Conservation (phyloP, 352 stramenopile genomes). For the Pythium vanterpoolii region DNA sequence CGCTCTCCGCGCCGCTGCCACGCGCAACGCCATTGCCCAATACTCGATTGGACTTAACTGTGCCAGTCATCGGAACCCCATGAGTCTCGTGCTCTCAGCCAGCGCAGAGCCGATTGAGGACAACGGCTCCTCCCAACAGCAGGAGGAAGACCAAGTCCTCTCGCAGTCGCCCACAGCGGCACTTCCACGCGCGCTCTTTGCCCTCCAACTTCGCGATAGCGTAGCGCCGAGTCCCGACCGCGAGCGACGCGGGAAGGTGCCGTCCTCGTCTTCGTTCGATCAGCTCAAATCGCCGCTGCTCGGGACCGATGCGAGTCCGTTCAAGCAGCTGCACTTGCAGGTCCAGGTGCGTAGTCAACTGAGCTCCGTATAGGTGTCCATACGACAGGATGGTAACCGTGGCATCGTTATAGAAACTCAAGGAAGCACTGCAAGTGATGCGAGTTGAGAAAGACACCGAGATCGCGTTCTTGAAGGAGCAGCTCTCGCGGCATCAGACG, state of each 20-base stretch:
- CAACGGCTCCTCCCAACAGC: slow-evolving; percentile 2
- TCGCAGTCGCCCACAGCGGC: not conserved
- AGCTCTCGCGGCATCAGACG: slow-evolving; percentile 22
- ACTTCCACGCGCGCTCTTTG: not conserved
- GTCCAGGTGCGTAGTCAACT: slow-evolving; percentile 27
- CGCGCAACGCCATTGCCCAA: not conserved
- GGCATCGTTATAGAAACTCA: slow-evolving; percentile 40
- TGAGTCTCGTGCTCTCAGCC: slow-evolving; percentile 2
- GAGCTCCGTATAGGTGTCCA: not conserved
- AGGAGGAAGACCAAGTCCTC: slow-evolving; percentile 8
- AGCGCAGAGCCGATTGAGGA: not conserved
- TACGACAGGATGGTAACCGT: not conserved
- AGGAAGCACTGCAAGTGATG: slow-evolving; percentile 50
- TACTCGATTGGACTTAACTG: not conserved
- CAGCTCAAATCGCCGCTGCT: slow-evolving; percentile 13
- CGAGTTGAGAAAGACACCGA: slow-evolving; percentile 55
- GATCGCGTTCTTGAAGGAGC: slow-evolving; percentile 45
- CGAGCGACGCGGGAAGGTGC: not conserved
- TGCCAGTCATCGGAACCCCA: not conserved
- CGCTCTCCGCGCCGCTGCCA: not conserved
- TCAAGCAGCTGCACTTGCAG: slow-evolving; percentile 25
- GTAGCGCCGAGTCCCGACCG: slow-evolving; percentile 8
- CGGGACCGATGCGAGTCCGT: slow-evolving; percentile 9
- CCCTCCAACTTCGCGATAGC: slow-evolving; percentile 13
- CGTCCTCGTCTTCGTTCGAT: not conserved